These are phyloP conservation scores for Margaritispora aquatica DNA, from an alignment of 495 filamentous ascomycete species.

Conservation along the genomic window DNA sequence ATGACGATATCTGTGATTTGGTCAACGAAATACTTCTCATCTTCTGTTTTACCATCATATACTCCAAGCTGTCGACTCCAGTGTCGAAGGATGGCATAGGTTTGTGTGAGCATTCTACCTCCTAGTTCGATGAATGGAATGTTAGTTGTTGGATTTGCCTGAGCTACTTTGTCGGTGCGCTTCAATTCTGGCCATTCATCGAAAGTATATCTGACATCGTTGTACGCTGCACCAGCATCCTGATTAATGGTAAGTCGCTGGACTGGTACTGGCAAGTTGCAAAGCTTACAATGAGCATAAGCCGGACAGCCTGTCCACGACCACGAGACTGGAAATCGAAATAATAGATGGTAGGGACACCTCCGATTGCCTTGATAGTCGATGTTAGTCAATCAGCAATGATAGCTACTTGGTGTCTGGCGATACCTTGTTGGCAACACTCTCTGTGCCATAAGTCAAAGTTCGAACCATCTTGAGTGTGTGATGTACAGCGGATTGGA, in stretches of 20 bases:
- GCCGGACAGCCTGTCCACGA: conserved; percentile 38
- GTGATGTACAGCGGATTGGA: background rate
- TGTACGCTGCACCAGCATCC: conserved; percentile 37
- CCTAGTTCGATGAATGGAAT: conserved; percentile 37
- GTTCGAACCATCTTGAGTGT: conserved; percentile 21
- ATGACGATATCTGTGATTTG: conserved; percentile 36
- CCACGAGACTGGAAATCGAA: conserved; percentile 37
- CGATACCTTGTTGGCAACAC: conserved; percentile 19
- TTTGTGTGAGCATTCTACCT: conserved; percentile 34
- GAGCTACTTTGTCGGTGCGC: conserved; percentile 22
- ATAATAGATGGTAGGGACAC: conserved; percentile 25
- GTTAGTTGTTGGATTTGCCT: conserved; percentile 30
- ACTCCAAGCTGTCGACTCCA: conserved; percentile 31
- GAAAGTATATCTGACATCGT: conserved; percentile 34
- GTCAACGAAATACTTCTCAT: conserved; percentile 38
- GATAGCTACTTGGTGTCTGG: background rate
- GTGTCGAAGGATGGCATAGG: conserved; percentile 34
- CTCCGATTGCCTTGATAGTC: conserved; percentile 22
- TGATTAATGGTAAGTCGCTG: conserved; percentile 15
- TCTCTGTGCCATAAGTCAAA: conserved; percentile 16
- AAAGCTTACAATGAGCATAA: conserved; percentile 21
- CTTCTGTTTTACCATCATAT: conserved; percentile 34
- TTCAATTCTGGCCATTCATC: conserved; percentile 36
- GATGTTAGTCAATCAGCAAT: background rate
- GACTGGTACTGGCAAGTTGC: background rate